Evolutionary conservation across 1,284 basidiomycete genomes (phyloP).

Genomic region (Puccinia polysora): DNA sequence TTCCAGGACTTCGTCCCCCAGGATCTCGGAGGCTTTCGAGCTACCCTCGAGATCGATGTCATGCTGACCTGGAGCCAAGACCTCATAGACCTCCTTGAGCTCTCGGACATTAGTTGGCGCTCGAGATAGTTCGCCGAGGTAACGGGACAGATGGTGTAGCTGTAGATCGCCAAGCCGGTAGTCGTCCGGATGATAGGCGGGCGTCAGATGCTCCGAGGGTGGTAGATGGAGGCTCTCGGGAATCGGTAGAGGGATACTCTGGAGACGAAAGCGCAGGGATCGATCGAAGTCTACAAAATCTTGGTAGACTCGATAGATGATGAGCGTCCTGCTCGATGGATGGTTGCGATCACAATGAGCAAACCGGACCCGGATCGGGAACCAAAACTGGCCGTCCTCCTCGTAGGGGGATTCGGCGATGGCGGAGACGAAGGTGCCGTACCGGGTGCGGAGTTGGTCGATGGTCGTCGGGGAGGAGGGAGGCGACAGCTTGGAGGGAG

Average conservation of each 20-base stretch:
- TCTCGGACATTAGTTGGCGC: slow-evolving; percentile 3
- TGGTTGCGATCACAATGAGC: not conserved
- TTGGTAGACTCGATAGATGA: slow-evolving; percentile 4
- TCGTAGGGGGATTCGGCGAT: slow-evolving; percentile 6
- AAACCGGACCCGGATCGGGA: not conserved
- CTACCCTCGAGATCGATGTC: slow-evolving; percentile 8
- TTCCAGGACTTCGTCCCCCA: not conserved
- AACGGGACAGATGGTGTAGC: not conserved
- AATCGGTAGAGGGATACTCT: not conserved
- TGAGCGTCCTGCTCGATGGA: not conserved
- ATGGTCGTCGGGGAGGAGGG: not conserved
- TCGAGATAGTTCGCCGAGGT: not conserved
- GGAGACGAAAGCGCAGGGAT: not conserved
- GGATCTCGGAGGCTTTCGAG: no score
- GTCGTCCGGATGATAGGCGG: slow-evolving; percentile 2
- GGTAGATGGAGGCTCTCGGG: slow-evolving; percentile 8
- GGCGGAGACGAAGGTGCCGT: slow-evolving; percentile 6
- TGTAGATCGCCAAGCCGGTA: slow-evolving; percentile 5
- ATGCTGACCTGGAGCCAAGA: slow-evolving; percentile 6
- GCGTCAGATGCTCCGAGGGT: not conserved
- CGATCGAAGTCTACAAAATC: slow-evolving; percentile 6
- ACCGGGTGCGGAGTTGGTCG: not conserved
- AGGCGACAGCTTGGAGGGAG: not conserved
- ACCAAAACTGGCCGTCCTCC: slow-evolving; percentile 4
- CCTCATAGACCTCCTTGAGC: slow-evolving; percentile 2